Percentiles rank a stretch among this genome's conserved stretches.
phyloP scores from a whole-genome alignment of 345 rosid genomes.

The Sisymbrium altissimum region DNA sequence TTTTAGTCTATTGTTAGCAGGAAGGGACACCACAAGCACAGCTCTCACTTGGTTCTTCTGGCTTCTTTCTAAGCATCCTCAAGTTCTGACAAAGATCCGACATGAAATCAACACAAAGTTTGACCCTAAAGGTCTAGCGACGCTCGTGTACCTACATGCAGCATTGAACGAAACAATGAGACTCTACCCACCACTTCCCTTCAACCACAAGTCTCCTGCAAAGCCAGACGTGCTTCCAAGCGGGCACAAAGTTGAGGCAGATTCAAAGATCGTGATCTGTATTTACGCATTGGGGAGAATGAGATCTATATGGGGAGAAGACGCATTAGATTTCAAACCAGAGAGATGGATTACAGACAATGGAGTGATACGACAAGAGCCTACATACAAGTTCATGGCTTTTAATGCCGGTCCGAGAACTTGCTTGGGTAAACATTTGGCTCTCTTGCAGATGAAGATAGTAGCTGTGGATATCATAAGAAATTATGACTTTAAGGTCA shows the following conservation, averaged over 20 bases:
- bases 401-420: conserved; percentile 24
- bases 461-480: not conserved
- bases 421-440: conserved; percentile 27
- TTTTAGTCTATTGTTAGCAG: conserved; percentile 34
- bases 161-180: too few relatives aligned
- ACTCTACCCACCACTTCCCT: not conserved
- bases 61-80: conserved; percentile 39
- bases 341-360: not conserved
- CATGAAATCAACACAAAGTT: not conserved
- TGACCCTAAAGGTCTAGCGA: not conserved
- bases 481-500: conserved; percentile 15
- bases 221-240: not conserved
- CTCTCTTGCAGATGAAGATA: conserved; percentile 16
- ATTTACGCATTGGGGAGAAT: conserved; percentile 32
- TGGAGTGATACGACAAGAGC: conserved; percentile 4
- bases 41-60: conserved; percentile 41
- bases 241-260: not conserved
- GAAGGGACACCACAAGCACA: conserved; percentile 40
- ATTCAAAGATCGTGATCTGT: not conserved
- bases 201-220: not conserved
- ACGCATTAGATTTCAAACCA: conserved; percentile 35
- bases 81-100: not conserved
- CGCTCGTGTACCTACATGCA: too few relatives aligned
- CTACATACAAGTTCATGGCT: conserved; percentile 18
- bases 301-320: conserved; percentile 39